phyloP scores from a whole-genome alignment of 169 alveolate genomes.

The Plasmodium falciparum region DNA sequence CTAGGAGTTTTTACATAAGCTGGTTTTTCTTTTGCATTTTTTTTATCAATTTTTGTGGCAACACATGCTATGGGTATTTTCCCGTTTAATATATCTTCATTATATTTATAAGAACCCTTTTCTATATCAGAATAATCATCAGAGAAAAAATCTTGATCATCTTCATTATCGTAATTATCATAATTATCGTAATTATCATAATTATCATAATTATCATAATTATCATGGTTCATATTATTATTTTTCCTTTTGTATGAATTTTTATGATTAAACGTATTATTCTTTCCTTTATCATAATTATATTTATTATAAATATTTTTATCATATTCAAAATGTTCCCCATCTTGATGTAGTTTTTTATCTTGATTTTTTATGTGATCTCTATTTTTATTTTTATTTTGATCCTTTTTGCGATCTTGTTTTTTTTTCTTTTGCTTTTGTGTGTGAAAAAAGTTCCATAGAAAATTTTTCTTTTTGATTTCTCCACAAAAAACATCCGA shows the following conservation, averaged over 20 bases:
- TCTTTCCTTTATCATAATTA: too few species aligned
- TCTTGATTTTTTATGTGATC: too few species aligned
- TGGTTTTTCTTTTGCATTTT: conserved; percentile 69
- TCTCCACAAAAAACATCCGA: conserved; percentile 52
- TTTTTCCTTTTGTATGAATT: background rate
- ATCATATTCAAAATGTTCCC: background rate
- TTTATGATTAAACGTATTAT: background rate
- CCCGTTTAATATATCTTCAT: conserved; percentile 38
- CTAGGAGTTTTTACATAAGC: conserved; percentile 57
- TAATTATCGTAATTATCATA: too few species aligned
- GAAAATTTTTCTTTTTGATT: conserved; percentile 5
- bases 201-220: background rate
- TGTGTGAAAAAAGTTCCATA: conserved; percentile 55
- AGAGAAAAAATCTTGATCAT: conserved; percentile 9
- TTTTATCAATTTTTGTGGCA: conserved; percentile 73
- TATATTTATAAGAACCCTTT: conserved; percentile 13
- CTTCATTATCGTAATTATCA: background rate
- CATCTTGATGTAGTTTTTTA: background rate
- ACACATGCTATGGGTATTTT: conserved; percentile 69
- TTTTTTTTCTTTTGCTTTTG: background rate
- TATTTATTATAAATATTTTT: too few species aligned
- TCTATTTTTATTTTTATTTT: background rate
- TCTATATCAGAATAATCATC: conserved; percentile 36
- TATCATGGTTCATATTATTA: background rate
- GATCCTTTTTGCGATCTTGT: background rate